These are phyloP conservation scores for Cladosporium velox DNA, from an alignment of 2,329 filamentous ascomycete species.

Conservation along the genomic window DNA sequence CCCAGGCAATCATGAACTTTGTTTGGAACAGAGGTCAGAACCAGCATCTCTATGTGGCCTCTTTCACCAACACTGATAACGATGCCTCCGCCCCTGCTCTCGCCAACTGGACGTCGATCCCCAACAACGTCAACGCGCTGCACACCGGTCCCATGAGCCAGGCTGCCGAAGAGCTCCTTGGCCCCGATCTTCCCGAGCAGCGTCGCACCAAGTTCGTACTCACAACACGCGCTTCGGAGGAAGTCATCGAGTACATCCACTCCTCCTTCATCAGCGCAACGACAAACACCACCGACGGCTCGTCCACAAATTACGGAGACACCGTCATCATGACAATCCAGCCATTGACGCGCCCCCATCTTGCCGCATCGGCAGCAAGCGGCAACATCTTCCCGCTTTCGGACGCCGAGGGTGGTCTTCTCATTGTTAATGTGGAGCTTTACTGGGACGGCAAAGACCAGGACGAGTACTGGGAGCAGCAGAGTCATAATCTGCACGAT, in stretches of 20 bases:
- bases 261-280: slow-evolving; percentile 22
- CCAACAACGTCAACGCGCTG: slow-evolving; percentile 22
- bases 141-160: slow-evolving; percentile 24
- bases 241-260: slow-evolving; percentile 25
- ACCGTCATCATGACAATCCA: slow-evolving; percentile 25
- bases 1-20: slow-evolving; percentile 27
- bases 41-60: slow-evolving; percentile 23
- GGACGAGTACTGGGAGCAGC: slow-evolving; percentile 23
- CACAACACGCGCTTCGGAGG: slow-evolving; percentile 21
- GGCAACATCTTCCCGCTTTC: slow-evolving; percentile 28
- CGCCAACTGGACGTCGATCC: slow-evolving; percentile 23
- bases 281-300: slow-evolving; percentile 21
- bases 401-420: slow-evolving; percentile 22
- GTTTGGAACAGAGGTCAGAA: slow-evolving; percentile 25
- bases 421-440: slow-evolving; percentile 26
- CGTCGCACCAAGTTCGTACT: slow-evolving; percentile 29
- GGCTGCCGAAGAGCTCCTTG: slow-evolving; percentile 25
- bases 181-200: slow-evolving; percentile 22
- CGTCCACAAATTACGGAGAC: slow-evolving; percentile 7
- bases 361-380: slow-evolving; percentile 22
- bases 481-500: slow-evolving; percentile 16
- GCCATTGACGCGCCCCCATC: slow-evolving; percentile 27
- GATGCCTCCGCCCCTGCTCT: slow-evolving; percentile 20
- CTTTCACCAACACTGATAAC: slow-evolving; percentile 28
- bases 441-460: slow-evolving; percentile 23